Evolutionary conservation across 495 filamentous ascomycete genomes (phyloP).

Genomic region (Glonium stellatum): DNA sequence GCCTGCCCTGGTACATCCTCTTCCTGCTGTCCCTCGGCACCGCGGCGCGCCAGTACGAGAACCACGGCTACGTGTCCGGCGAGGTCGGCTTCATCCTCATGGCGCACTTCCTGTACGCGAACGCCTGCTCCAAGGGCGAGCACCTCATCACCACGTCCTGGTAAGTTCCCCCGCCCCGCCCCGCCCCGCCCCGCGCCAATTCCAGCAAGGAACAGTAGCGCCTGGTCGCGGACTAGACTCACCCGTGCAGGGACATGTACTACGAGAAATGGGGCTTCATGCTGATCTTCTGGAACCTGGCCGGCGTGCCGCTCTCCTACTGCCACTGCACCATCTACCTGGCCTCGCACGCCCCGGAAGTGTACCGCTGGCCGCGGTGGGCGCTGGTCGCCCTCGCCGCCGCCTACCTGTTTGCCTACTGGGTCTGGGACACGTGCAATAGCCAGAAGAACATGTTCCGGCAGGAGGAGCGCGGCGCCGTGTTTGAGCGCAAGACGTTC

Average conservation of each 20-base stretch:
- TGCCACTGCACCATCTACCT: conserved; percentile 96
- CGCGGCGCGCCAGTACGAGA: conserved; percentile 80
- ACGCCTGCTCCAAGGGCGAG: conserved; percentile 94
- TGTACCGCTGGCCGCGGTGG: conserved; percentile 69
- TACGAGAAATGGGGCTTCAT: conserved; percentile 99
- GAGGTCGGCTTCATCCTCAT: conserved; percentile 83
- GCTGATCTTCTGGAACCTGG: conserved; percentile 99
- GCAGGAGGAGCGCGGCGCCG: conserved; percentile 67
- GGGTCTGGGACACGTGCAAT: conserved; percentile 86
- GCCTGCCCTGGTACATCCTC: conserved; percentile 93
- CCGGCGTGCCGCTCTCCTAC: conserved; percentile 90
- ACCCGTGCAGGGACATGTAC: conserved; percentile 73
- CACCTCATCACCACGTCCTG: conserved; percentile 91
- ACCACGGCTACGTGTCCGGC: conserved; percentile 83
- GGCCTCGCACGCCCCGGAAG: conserved; percentile 75
- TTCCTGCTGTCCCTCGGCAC: conserved; percentile 70
- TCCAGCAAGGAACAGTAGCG: too few relatives aligned
- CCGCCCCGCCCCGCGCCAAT: conserved; percentile 10
- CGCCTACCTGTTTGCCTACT: conserved; percentile 80
- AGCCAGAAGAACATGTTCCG: conserved; percentile 95
- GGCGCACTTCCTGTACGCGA: conserved; percentile 94
- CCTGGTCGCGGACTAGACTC: too few relatives aligned
- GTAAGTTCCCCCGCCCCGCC: conserved; percentile 37
- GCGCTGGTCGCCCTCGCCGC: conserved; percentile 59
- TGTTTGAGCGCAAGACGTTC: conserved; percentile 70